Evolutionary conservation across 495 filamentous ascomycete genomes (phyloP), one percentile per base, ranked within the genome.

Genomic region (Aspergillus asperescens): DNA sequence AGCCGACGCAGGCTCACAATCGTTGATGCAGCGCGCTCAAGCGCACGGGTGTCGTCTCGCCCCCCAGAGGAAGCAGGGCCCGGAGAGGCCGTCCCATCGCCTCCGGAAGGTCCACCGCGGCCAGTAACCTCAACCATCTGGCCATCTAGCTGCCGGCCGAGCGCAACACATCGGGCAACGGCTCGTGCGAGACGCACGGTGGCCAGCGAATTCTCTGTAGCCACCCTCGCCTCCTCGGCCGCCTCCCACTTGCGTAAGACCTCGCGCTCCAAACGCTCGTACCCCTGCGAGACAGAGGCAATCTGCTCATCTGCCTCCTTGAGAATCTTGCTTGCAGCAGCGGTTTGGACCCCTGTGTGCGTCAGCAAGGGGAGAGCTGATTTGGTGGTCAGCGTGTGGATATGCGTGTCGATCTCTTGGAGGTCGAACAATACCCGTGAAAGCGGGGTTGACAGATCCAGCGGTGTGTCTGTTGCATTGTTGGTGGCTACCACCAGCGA

Each of bases 391-490:
- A 99, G 79, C 15, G 78, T 77, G 69, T 97, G 86, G 55, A 97
- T 96, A 63, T 96, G 89, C 1, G 90, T 95, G 69, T 97, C 91
- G 54, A 99, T 85, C 67, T 97, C 93, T 66, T 99, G 93, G 13
- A 94, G 81, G 69, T 99, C 93, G 69, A 99, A 99, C 15, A 97
- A 80, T 10, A 97, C 93, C 41, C 89, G 82, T 2, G 91, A 96
- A 29, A 97, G 80, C 3, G 93, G 93, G 28, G 93, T 97, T 5
- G 90, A 88, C 48, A 97, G 85, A 72, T 96, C 93, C 62, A 97
- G 77, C 25, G 89, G 85, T 4, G 85, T 87, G 68, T 97, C 93
- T 58, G 82, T 86, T 37, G 89, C 80, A 77, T 96, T 93, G 75
- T 96, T 96, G 49, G 93, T 97, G 39, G 81, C 77, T 27, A 89